Evolutionary conservation across 2,329 filamentous ascomycete species (phyloP).

Genomic region (Volutella citrinella): DNA sequence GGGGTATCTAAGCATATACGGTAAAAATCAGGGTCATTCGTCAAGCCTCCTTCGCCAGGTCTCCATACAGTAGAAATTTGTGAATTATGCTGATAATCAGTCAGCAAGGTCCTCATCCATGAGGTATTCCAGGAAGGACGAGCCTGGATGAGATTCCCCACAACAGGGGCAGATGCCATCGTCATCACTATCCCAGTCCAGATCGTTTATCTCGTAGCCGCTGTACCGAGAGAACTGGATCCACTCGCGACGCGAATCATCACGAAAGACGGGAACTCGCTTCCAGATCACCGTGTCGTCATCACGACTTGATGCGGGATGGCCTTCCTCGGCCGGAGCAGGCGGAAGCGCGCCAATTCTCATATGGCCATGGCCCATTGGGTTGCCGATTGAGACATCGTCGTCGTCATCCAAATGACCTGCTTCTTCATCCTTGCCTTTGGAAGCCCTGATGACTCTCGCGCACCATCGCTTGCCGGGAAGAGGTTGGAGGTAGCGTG

Average conservation of each 20-base stretch:
- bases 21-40: constrained; percentile 16
- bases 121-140: constrained; percentile 32
- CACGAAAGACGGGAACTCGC: constrained; percentile 41
- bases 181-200: constrained; percentile 32
- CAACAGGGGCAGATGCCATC: constrained; percentile 39
- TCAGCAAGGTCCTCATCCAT: constrained; percentile 26
- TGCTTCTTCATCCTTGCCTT: constrained; percentile 23
- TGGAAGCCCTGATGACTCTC: constrained; percentile 46
- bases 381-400: constrained; percentile 20
- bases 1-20: constrained; percentile 27
- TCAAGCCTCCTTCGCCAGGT: constrained; percentile 9
- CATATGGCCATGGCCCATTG: constrained; percentile 21
- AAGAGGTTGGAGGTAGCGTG: constrained; percentile 38
- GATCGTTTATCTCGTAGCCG: constrained; percentile 34
- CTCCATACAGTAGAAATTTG: constrained; percentile 11
- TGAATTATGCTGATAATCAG: constrained; percentile 18
- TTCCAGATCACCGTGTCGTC: constrained; percentile 51
- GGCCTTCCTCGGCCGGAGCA: constrained; percentile 40
- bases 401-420: constrained; percentile 26
- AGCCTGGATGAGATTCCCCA: constrained; percentile 35
- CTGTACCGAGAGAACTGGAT: constrained; percentile 42
- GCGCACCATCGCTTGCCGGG: constrained; percentile 37
- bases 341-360: constrained; percentile 35
- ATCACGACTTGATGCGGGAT: constrained; percentile 39
- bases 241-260: constrained; percentile 43